Percentiles rank a stretch among this genome's conserved stretches.
These are phyloP conservation scores for Vigna mungo DNA, from an alignment of 306 rosid genomes.

Conservation along the genomic window DNA sequence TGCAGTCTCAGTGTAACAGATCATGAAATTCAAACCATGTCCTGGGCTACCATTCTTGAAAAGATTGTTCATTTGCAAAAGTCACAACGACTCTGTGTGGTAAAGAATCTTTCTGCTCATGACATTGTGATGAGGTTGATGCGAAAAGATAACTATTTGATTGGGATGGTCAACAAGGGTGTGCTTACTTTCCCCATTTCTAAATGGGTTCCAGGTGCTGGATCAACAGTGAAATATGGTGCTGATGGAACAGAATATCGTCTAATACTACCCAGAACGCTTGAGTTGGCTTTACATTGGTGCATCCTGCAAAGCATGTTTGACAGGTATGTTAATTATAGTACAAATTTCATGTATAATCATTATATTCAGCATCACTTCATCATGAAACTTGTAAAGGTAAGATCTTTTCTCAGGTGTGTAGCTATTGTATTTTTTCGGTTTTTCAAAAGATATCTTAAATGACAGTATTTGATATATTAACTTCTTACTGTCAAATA, in stretches of 20 bases:
- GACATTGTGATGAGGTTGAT: conserved; percentile 92
- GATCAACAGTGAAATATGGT: conserved; percentile 70
- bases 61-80: conserved; percentile 80
- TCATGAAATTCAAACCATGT: conserved; percentile 86
- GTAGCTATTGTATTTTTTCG: background rate
- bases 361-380: conserved; percentile 29
- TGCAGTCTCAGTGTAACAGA: conserved; percentile 89
- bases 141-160: conserved; percentile 97
- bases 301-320: conserved; percentile 98
- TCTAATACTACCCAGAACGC: conserved; percentile 80
- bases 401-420: conserved; percentile 13
- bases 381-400: conserved; percentile 7
- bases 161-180: conserved; percentile 95
- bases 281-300: conserved; percentile 97
- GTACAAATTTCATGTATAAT: background rate
- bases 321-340: conserved; percentile 73
- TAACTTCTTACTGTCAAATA: too few species aligned
- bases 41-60: conserved; percentile 91
- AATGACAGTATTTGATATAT: too few species aligned
- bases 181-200: conserved; percentile 92
- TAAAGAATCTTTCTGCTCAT: conserved; percentile 91
- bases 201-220: conserved; percentile 88
- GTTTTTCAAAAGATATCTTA: too few species aligned
- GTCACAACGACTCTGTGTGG: conserved; percentile 76
- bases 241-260: conserved; percentile 59